Evolutionary conservation across 176 grass and related monocot genomes (phyloP), one percentile per base, ranked within the genome.

Genomic region (Bolboschoenus planiculmis): DNA sequence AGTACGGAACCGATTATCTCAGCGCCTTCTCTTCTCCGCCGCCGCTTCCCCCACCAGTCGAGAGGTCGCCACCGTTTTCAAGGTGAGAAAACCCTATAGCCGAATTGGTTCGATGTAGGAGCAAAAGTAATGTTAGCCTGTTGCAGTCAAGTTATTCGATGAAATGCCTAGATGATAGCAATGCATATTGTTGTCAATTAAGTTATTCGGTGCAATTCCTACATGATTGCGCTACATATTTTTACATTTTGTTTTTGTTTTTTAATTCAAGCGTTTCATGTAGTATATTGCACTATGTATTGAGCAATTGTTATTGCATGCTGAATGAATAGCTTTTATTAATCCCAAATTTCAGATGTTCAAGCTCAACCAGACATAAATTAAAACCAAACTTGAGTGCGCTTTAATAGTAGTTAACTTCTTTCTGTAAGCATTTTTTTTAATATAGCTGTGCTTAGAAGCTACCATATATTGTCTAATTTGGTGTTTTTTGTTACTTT

Each of bases 61-160:
- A 62, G 79, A 65, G 40, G 24, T 82, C 55, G 8, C 56, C 14
- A 23, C 57, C 1, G 42, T 82, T 39, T 48, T 82, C 58, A 82
- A 82, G 80, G 80, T 82, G 36, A 33, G 8, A 27, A 77, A 51
- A 51, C 18, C 37, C 34, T 64, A 81, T n/a, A n/a, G n/a, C n/a
- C n/a, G n/a, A n/a, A n/a, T n/a, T n/a, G n/a, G n/a, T n/a, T n/a
- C n/a, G n/a, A n/a, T n/a, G n/a, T n/a, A n/a, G n/a, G n/a, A n/a
- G n/a, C n/a, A n/a, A n/a, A n/a, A n/a, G n/a, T n/a, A n/a, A n/a
- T n/a, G n/a, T n/a, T n/a, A n/a, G n/a, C n/a, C n/a, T n/a, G n/a
- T n/a, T n/a, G 6, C 18, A 18, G 47, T 74, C 9, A 46, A 18
- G 13, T 51, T 76, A 35, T 50, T 50, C 6, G 71, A 76, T 76